Conservation (phyloP, 495 filamentous ascomycete species). For the Penicillium samsonianum region DNA sequence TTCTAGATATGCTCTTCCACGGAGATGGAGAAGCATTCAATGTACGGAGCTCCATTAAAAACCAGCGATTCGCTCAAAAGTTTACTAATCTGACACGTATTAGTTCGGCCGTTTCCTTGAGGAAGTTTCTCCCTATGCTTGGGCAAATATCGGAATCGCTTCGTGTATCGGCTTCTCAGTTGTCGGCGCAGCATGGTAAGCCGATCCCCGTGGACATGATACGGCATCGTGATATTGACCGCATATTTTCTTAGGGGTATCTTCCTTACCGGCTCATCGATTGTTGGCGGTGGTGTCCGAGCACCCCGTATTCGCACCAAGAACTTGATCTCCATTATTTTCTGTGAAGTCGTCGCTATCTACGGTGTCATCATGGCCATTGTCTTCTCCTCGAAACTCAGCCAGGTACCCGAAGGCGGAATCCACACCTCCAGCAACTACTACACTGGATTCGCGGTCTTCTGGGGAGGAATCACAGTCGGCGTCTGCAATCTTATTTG, state of each 20-base stretch:
- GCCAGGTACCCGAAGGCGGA: slow-evolving; percentile 49
- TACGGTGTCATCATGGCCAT: slow-evolving; percentile 99
- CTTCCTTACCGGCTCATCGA: slow-evolving; percentile 98
- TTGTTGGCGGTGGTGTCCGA: slow-evolving; percentile 93
- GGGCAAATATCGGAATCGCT: slow-evolving; percentile 87
- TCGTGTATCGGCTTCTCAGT: slow-evolving; percentile 95
- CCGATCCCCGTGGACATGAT: background rate
- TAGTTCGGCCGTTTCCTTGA: slow-evolving; percentile 95
- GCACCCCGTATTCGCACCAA: slow-evolving; percentile 97
- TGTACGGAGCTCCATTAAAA: slow-evolving; percentile 53
- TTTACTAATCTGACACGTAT: slow-evolving; percentile 27
- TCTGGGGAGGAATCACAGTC: slow-evolving; percentile 93
- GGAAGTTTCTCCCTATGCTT: slow-evolving; percentile 88
- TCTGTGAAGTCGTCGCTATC: slow-evolving; percentile 99
- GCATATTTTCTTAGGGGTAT: slow-evolving; percentile 74
- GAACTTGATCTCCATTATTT: slow-evolving; percentile 99
- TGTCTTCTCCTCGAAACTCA: slow-evolving; percentile 88
- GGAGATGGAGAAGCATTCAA: slow-evolving; percentile 96
- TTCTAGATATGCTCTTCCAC: slow-evolving; percentile 93
- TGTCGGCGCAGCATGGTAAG: slow-evolving; percentile 95
- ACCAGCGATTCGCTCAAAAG: background rate
- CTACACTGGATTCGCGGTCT: slow-evolving; percentile 95
- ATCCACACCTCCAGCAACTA: slow-evolving; percentile 69
- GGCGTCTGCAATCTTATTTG: slow-evolving; percentile 95
- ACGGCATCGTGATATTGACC: slow-evolving; percentile 28